Percentiles rank a stretch among this genome's conserved stretches.
These are phyloP conservation scores for Acacia concinna DNA, from an alignment of 331 rosid species.

Conservation along the genomic window DNA sequence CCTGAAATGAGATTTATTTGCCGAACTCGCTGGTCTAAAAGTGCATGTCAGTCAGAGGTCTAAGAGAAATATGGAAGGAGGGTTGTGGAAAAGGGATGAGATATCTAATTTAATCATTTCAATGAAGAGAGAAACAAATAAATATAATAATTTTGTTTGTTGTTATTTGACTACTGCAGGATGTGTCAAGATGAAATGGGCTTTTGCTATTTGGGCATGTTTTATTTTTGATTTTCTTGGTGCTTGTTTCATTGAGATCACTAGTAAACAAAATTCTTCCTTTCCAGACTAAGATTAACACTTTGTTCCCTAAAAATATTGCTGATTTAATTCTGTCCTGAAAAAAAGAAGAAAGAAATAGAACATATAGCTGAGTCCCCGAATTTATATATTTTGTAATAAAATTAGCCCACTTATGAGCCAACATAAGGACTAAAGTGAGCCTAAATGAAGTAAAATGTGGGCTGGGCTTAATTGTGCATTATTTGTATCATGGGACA, in stretches of 20 bases:
- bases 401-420: background rate
- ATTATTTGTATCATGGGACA: background rate
- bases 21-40: background rate
- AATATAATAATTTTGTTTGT: background rate
- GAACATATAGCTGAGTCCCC: background rate
- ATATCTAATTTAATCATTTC: constrained; percentile 3
- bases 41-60: background rate
- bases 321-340: background rate
- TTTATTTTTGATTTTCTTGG: background rate
- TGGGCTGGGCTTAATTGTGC: background rate
- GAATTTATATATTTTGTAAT: background rate
- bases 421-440: background rate
- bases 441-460: background rate
- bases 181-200: background rate
- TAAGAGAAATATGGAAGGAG: constrained; percentile 6
- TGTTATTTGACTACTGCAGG: background rate
- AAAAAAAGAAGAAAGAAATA: background rate
- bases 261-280: background rate
- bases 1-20: constrained; percentile 5
- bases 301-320: background rate
- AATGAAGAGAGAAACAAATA: background rate
- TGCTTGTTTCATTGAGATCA: background rate
- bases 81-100: constrained; percentile 18
- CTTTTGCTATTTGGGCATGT: constrained; percentile 1
- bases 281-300: background rate